Evolutionary conservation across 306 rosid species (phyloP).

Genomic region (Adenanthera pavonina): DNA sequence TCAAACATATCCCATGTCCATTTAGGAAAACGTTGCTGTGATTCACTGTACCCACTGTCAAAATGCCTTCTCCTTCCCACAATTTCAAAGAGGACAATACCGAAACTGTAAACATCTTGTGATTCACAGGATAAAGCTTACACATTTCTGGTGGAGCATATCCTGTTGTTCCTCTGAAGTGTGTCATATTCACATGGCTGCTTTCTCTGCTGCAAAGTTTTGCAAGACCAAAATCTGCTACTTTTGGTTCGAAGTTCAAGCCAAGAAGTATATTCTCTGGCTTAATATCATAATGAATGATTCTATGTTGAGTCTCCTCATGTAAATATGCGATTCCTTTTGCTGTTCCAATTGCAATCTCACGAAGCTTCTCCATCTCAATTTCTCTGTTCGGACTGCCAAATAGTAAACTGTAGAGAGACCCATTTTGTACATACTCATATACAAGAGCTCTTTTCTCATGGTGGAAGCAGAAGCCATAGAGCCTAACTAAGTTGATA

Average conservation of each 20-base stretch:
- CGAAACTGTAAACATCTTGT: slow-evolving; percentile 55
- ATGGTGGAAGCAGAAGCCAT: slow-evolving; percentile 53
- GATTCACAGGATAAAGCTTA: slow-evolving; percentile 49
- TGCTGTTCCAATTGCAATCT: slow-evolving; percentile 56
- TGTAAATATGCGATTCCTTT: slow-evolving; percentile 59
- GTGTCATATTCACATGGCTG: slow-evolving; percentile 28
- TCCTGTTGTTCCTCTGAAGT: slow-evolving; percentile 55
- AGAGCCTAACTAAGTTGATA: slow-evolving; percentile 47
- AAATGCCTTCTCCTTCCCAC: slow-evolving; percentile 57
- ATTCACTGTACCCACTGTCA: slow-evolving; percentile 38
- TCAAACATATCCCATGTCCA: slow-evolving; percentile 61
- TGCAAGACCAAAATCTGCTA: slow-evolving; percentile 57
- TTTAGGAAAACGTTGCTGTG: slow-evolving; percentile 53
- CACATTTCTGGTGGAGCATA: slow-evolving; percentile 62
- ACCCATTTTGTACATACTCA: slow-evolving; percentile 51
- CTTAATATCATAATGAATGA: slow-evolving; percentile 56
- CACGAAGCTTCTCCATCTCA: slow-evolving; percentile 42
- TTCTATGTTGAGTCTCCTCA: slow-evolving; percentile 51
- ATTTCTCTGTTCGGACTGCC: slow-evolving; percentile 27
- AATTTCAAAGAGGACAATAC: slow-evolving; percentile 53
- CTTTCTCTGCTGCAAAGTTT: slow-evolving; percentile 49
- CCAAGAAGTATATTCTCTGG: slow-evolving; percentile 57
- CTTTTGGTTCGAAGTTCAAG: slow-evolving; percentile 47
- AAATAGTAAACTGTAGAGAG: slow-evolving; percentile 44
- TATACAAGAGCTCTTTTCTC: slow-evolving; percentile 51